Conservation (phyloP, 1,284 basidiomycete genomes). For the Ustilago shanxiensis region DNA sequence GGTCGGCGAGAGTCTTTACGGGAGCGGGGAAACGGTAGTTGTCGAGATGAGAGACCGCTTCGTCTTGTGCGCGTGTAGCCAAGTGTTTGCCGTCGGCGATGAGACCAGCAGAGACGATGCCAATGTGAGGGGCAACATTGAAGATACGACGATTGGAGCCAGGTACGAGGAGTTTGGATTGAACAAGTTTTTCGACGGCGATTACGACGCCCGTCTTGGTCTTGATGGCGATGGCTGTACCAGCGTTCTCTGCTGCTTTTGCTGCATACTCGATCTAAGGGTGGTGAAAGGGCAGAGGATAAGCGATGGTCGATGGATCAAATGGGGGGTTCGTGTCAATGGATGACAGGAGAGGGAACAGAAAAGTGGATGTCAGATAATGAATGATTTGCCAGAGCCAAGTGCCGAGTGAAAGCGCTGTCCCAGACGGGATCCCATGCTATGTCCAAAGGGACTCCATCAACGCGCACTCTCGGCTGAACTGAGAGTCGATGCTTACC, state of each 20-base stretch:
- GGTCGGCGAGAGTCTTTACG: slow-evolving; percentile 85
- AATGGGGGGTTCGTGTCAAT: no score
- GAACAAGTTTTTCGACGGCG: slow-evolving; percentile 97
- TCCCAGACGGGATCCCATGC: neutral
- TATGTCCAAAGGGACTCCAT: neutral
- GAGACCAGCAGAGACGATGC: slow-evolving; percentile 84
- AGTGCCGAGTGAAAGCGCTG: neutral
- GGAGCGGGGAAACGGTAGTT: slow-evolving; percentile 82
- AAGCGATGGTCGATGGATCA: neutral
- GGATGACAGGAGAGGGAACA: no score
- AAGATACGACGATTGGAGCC: slow-evolving; percentile 93
- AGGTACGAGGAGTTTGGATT: slow-evolving; percentile 95
- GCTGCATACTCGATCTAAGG: slow-evolving; percentile 92
- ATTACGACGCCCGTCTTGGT: slow-evolving; percentile 90
- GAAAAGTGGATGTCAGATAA: neutral
- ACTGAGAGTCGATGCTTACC: slow-evolving; percentile 33
- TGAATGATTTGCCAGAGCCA: neutral
- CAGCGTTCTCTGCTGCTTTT: slow-evolving; percentile 98
- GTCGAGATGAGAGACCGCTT: slow-evolving; percentile 83
- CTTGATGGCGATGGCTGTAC: slow-evolving; percentile 80
- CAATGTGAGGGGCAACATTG: slow-evolving; percentile 91
- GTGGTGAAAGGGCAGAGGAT: neutral
- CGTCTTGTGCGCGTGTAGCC: slow-evolving; percentile 85
- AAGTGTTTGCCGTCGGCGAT: slow-evolving; percentile 94
- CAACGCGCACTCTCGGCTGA: neutral